Percentiles rank a stretch among this genome's conserved stretches.
phyloP scores from a whole-genome alignment of 1,139 yeast genomes.

The Zygosaccharomyces sapae region DNA sequence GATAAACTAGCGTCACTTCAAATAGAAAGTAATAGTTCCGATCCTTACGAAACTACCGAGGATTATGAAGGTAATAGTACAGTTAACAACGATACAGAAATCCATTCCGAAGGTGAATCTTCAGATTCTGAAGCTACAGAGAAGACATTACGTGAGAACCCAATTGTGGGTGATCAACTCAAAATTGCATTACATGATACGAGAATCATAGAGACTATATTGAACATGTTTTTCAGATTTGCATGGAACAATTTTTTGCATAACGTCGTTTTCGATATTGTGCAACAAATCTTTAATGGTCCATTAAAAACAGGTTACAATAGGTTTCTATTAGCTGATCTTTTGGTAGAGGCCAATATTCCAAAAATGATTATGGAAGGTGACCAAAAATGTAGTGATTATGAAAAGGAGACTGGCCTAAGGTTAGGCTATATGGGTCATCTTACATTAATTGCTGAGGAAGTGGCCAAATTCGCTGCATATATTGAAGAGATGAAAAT shows the following conservation, averaged over 20 bases:
- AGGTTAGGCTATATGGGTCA: conserved; percentile 98
- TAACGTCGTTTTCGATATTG: conserved; percentile 95
- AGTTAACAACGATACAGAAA: conserved; percentile 17
- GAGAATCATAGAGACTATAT: conserved; percentile 68
- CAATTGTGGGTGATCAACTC: conserved; percentile 85
- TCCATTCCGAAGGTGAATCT: conserved; percentile 24
- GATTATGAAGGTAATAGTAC: conserved; percentile 14
- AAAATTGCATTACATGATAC: conserved; percentile 84
- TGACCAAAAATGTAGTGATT: conserved; percentile 66
- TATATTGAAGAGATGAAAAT: conserved; percentile 38
- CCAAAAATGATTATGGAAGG: conserved; percentile 85
- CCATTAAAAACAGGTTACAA: conserved; percentile 87
- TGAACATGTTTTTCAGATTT: conserved; percentile 83
- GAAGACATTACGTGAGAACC: conserved; percentile 44
- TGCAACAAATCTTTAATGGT: conserved; percentile 93
- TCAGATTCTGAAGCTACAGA: conserved; percentile 29
- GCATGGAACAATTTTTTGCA: conserved; percentile 98
- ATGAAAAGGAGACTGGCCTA: conserved; percentile 53
- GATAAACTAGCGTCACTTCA: conserved; percentile 20
- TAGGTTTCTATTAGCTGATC: conserved; percentile 77
- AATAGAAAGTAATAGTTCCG: conserved; percentile 12
- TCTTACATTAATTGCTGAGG: conserved; percentile 90
- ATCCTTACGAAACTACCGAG: conserved; percentile 8
- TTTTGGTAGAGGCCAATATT: conserved; percentile 73
- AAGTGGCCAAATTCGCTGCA: conserved; percentile 79